Base-by-base conservation (phyloP, 2,329 filamentous ascomycete species). In the Aspergillus sp. region DNA sequence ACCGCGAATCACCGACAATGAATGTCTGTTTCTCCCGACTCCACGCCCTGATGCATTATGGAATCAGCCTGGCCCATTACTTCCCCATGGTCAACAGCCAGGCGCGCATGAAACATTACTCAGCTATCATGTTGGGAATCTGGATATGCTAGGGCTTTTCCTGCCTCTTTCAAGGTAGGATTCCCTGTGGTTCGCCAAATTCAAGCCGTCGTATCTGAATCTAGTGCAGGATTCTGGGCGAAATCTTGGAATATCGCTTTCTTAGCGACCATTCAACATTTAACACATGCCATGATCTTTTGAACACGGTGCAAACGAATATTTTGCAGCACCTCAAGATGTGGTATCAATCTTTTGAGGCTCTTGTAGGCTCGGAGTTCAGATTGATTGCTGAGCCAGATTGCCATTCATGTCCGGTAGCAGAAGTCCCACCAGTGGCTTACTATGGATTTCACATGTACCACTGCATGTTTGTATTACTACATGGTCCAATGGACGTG, bases 401-500 rank as follows among this genome's bases (percentile, higher is more conserved):
- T 8, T 54, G 10, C n/a, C 39, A 44, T 13, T 39, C 21, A 8
- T 17, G 8, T 25, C 39, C 39, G 8, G 23, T 15, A 5, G 6
- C 15, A 17, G 41, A 27, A 7, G 17, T 15, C 25, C 52, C 52
- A 7, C 15, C 52, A 5, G 52, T 54, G 15, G 52, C 52, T 11
- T 54, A 54, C 13, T 54, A 54, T 32, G 52, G 52, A 25, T 54
- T 54, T 17, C 52, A 54, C 23, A 54, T 54, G 52, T 54, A 54
- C 38, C 52, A 54, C 11, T 54, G 52, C 39, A 54, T 54, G 52
- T 54, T 54, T 19, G 52, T 54, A 8, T 25, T 54, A 3, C 39
- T 54, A 8, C 25, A 54, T 32, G 52, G 52, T 21, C 52, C 23
- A 5, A 54, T 54, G 52, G 52, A 54, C 44, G 52, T 54, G 38